Evolutionary conservation across 768 basidiomycete genomes (phyloP).

Genomic region (Tylopilus rubrobrunneus): DNA sequence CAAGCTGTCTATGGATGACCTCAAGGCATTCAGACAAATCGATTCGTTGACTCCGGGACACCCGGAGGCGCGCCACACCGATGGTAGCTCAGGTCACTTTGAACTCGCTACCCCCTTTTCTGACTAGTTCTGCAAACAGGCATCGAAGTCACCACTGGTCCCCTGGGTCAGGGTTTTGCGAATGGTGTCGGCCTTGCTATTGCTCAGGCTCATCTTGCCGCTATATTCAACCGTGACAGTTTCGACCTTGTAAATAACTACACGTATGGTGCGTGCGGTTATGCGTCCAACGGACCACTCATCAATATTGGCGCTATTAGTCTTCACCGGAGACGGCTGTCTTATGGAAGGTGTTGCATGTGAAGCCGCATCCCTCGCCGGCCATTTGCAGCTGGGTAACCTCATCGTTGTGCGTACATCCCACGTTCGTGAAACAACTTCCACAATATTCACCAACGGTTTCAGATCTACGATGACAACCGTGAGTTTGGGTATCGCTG

Average conservation of each 20-base stretch:
- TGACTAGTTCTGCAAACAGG: constrained; percentile 35
- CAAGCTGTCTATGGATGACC: constrained; percentile 87
- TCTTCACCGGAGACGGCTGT: constrained; percentile 93
- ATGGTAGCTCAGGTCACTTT: constrained; percentile 37
- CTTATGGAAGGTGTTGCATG: constrained; percentile 95
- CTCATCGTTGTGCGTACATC: constrained; percentile 71
- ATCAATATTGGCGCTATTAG: constrained; percentile 34
- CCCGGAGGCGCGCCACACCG: constrained; percentile 74
- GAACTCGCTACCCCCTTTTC: constrained; percentile 1
- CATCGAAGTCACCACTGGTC: constrained; percentile 92
- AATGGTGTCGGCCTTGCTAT: constrained; percentile 94
- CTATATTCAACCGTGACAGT: constrained; percentile 84
- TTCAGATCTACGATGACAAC: constrained; percentile 91
- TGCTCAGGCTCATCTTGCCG: constrained; percentile 85
- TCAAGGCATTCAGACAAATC: constrained; percentile 90
- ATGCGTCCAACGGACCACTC: background rate
- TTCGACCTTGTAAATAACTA: constrained; percentile 82
- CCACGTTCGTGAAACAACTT: constrained; percentile 11
- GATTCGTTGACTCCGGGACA: constrained; percentile 91
- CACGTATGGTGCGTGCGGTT: constrained; percentile 66
- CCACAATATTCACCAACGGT: constrained; percentile 13
- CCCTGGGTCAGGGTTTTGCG: constrained; percentile 91
- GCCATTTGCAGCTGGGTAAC: constrained; percentile 91
- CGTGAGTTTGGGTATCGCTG: constrained; percentile 45
- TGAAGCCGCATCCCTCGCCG: constrained; percentile 89